These are phyloP conservation scores for Acer campestre DNA, from an alignment of 345 rosid species.

Conservation along the genomic window DNA sequence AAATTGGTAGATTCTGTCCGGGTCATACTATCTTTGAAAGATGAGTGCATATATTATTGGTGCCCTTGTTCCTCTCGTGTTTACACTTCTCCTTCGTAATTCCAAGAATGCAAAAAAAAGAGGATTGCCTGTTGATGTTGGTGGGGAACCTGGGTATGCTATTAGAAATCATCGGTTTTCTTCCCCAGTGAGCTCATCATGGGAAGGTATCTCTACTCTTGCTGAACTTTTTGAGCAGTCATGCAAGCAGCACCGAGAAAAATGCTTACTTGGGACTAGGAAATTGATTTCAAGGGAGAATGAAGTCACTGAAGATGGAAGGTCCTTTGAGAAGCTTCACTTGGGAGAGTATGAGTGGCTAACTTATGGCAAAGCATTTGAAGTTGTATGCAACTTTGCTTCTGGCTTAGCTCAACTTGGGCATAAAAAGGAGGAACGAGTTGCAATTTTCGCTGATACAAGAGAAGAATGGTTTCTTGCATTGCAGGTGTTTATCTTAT, in stretches of 20 bases:
- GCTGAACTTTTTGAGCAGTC: conserved; percentile 88
- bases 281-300: conserved; percentile 63
- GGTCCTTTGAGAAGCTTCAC: conserved; percentile 88
- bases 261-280: conserved; percentile 78
- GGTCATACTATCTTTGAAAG: conserved; percentile 23
- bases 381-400: conserved; percentile 67
- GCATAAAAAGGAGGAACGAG: conserved; percentile 71
- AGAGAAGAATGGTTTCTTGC: conserved; percentile 96
- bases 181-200: conserved; percentile 57
- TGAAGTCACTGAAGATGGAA: conserved; percentile 64
- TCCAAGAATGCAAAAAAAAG: conserved; percentile 63
- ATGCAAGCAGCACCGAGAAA: conserved; percentile 57
- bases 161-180: conserved; percentile 60
- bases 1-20: conserved; percentile 12
- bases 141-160: conserved; percentile 81
- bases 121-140: conserved; percentile 77
- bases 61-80: conserved; percentile 67
- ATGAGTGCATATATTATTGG: conserved; percentile 86
- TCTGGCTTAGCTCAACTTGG: conserved; percentile 85
- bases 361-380: conserved; percentile 63
- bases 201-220: conserved; percentile 81
- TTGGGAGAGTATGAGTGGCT: conserved; percentile 93
- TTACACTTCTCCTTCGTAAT: conserved; percentile 61
- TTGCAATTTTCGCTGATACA: conserved; percentile 94
- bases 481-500: conserved; percentile 64